Base-by-base conservation (phyloP, 2,329 filamentous ascomycete genomes). In the Fusarium pseudograminearum region DNA sequence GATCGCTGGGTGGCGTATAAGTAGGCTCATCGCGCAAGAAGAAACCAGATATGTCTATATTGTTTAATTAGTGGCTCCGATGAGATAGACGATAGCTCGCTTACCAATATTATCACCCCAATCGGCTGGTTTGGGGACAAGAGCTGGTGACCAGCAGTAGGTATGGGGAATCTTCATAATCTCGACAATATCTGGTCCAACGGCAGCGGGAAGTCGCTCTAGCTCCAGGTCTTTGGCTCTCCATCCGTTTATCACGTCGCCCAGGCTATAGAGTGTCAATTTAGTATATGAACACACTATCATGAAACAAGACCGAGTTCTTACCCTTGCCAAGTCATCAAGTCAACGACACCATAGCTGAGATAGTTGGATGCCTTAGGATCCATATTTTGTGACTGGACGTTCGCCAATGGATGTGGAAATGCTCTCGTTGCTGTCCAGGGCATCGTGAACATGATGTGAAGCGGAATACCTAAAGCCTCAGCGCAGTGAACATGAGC, bases 381-480 rank as follows among this genome's bases (percentile, higher is more conserved):
- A 71, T 94, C 90, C 10, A 59, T 51, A 5, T 61, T 58, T 4
- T 42, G 5, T 1, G 93, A 86, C 68, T 93, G 92, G 73, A 89
- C 92, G 8, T 92, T 91, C 42, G 52, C 57, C 2, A 95, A 78
- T 0, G 92, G 92, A 76, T 95, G 92, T 0, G 92, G 91, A 67
- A 94, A 94, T 0, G 87, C 84, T 54, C 89, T 85, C 0, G 92
- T 94, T 0, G 91, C 91, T 0, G 89, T 92, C 74, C 92, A 94
- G 0, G 92, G 92, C 60, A 94, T 91, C 60, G 94, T 97, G 77
- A 97, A 97, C 90, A 97, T 95, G 69, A 97, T 82, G 74, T 94
- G 91, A 4, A 95, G 78, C 0, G 92, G 92, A 15, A 94, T 87
- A 0, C 92, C 92, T 16, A 95, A 77, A 18, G 90, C 88, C 77